phyloP scores from a whole-genome alignment of 2,329 filamentous ascomycete species.

The Penicillium frequentans region DNA sequence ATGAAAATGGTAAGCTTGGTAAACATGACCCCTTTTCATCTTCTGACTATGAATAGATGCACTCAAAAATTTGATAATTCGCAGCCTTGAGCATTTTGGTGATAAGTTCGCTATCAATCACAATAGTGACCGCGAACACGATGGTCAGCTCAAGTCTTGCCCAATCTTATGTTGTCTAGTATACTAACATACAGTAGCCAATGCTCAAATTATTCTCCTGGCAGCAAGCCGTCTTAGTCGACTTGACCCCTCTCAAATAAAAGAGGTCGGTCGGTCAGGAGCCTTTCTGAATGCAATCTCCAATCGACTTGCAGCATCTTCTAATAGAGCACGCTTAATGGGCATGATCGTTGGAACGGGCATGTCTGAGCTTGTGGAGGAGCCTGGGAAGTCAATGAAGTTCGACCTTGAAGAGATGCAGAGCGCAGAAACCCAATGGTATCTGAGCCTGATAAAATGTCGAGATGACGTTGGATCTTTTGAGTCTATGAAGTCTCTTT shows the following conservation, averaged over 20 bases:
- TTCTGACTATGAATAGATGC: constrained; percentile 27
- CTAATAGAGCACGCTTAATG: constrained; percentile 72
- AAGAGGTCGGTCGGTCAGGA: constrained; percentile 68
- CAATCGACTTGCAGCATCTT: constrained; percentile 77
- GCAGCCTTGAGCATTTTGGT: constrained; percentile 71
- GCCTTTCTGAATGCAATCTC: constrained; percentile 77
- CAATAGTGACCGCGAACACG: constrained; percentile 77
- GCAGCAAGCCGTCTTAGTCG: constrained; percentile 74
- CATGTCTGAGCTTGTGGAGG: constrained; percentile 64
- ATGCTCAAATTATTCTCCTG: constrained; percentile 76
- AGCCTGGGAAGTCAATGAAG: constrained; percentile 69
- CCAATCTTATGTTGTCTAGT: not conserved
- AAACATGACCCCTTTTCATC: not conserved
- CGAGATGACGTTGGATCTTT: constrained; percentile 64
- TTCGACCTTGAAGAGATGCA: constrained; percentile 82
- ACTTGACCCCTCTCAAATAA: constrained; percentile 64
- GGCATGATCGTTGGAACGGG: constrained; percentile 86
- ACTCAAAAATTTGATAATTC: constrained; percentile 58
- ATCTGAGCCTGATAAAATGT: constrained; percentile 64
- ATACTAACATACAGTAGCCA: constrained; percentile 55
- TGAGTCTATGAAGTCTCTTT: constrained; percentile 47
- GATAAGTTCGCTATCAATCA: constrained; percentile 87
- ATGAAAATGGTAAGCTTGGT: constrained; percentile 47
- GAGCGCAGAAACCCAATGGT: constrained; percentile 71
- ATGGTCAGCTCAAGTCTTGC: constrained; percentile 52